Evolutionary conservation across 306 rosid species (phyloP).

Genomic region (Leucaena leucocephala): DNA sequence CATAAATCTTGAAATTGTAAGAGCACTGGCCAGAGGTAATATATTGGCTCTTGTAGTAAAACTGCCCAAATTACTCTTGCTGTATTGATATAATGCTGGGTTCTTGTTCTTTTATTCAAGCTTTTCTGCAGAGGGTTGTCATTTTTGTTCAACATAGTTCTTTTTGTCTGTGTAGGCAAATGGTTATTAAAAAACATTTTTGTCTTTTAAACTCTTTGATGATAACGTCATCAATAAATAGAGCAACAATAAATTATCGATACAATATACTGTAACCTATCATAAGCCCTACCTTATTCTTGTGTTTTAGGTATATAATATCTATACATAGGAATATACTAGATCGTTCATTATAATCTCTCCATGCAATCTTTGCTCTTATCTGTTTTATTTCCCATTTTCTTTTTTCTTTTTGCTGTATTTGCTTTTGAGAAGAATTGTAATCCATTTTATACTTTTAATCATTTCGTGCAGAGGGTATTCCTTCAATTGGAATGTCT

Average conservation of each 20-base stretch:
- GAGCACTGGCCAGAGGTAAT: constrained; percentile 92
- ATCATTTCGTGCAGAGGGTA: constrained; percentile 71
- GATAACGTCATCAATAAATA: not conserved
- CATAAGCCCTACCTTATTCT: constrained; percentile 13
- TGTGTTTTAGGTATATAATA: constrained; percentile 10
- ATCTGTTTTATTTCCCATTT: constrained; percentile 17
- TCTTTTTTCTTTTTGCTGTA: not conserved
- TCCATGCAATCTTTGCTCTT: constrained; percentile 28
- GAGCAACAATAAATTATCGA: constrained; percentile 9
- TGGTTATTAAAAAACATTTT: constrained; percentile 2
- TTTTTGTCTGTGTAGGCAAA: not conserved
- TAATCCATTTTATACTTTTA: constrained; percentile 23
- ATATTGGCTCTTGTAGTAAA: constrained; percentile 23
- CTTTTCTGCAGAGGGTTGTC: constrained; percentile 4
- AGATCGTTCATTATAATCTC: constrained; percentile 8
- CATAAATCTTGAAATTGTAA: constrained; percentile 88
- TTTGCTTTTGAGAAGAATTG: constrained; percentile 13
- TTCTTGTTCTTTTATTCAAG: constrained; percentile 34
- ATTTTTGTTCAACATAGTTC: not conserved
- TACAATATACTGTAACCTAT: not conserved
- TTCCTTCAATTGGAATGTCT: constrained; percentile 90
- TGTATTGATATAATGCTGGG: not conserved
- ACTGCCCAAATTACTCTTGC: not conserved
- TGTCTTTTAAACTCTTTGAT: constrained; percentile 6
- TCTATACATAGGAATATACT: constrained; percentile 2